A percentile compares a stretch with the other conserved stretches of the same genome.
phyloP scores from a whole-genome alignment of 352 stramenopile genomes.

The Phytophthora idaei region DNA sequence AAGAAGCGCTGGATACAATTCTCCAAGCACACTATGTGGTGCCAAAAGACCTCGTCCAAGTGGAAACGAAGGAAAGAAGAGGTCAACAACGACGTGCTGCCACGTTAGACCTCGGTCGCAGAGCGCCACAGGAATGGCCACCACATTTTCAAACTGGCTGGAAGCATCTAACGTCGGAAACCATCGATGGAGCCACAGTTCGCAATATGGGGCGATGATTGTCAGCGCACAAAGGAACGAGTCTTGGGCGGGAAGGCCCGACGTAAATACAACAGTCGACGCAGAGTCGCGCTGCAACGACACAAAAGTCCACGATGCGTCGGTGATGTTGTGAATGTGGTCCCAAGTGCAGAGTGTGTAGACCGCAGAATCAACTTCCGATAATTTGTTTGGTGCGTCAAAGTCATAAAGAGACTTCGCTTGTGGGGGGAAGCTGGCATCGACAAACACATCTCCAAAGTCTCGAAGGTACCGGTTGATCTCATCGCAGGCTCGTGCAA shows the following conservation, averaged over 20 bases:
- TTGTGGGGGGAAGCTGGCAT: constrained; percentile 38
- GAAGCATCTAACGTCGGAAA: constrained; percentile 25
- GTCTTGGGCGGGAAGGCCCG: constrained; percentile 38
- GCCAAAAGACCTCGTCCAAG: constrained; percentile 39
- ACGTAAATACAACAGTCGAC: constrained; percentile 22
- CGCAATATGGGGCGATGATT: constrained; percentile 25
- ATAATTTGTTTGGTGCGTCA: constrained; percentile 10
- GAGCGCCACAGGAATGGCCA: constrained; percentile 26
- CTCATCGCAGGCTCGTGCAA: constrained; percentile 31
- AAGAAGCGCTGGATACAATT: constrained; percentile 47
- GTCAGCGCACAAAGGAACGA: constrained; percentile 40
- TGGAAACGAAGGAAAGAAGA: constrained; percentile 50
- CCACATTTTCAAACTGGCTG: constrained; percentile 9
- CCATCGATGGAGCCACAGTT: constrained; percentile 28
- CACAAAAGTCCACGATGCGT: constrained; percentile 39
- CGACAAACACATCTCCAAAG: constrained; percentile 41
- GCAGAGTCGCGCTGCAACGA: neutral
- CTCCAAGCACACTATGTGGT: constrained; percentile 25
- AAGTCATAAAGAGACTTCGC: constrained; percentile 15
- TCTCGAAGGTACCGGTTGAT: constrained; percentile 47
- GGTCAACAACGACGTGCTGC: constrained; percentile 48
- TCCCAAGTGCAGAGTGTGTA: constrained; percentile 39
- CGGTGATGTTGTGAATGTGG: constrained; percentile 28
- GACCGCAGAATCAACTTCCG: constrained; percentile 17
- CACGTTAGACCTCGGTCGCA: constrained; percentile 39